Base-by-base conservation (phyloP, 805 yeast genomes). In the Ogataea salicorniae region DNA sequence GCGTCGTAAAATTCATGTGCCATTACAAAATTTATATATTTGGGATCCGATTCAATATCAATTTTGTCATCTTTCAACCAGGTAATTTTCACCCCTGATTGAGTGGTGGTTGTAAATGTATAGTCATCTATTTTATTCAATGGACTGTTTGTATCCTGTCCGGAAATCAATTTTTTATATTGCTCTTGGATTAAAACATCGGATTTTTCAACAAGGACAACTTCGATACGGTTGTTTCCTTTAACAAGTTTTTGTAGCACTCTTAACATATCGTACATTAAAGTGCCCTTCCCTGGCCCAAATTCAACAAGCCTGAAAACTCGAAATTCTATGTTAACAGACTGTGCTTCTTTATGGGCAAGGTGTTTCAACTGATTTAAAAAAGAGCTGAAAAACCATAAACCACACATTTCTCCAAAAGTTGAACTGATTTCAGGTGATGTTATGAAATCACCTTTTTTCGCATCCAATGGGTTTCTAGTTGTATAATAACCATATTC, bases 1-100 rank as follows among this genome's bases (percentile, higher is more conserved):
- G 96, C 95, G 65, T 88, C 96, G 60, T 84, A 88, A 58, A 88
- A 88, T 63, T 88, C 96, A 61, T 88, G 96, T 0, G 95, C 94
- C 46, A 88, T 62, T 5, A 86, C 71, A 60, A 79, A 87, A 49
- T 85, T 84, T 39, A 87, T 60, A 36, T 60, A 56, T 2, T 53
- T 48, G 4, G 46, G 36, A 29, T 56, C 59, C 7, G 47, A 47
- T 2, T 56, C 62, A 4, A 77, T 63, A 48, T 79, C 83, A 41
- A 72, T 70, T 50, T 78, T 82, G 7, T 81, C 82, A 47, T 79
- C 63, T 46, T 59, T 62, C 4, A 76, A 71, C 87, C 87, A 83
- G n/a, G 62, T 64, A 3, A 87, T 67, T 0, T 63, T 57, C 43
- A 77, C 74, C 2, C 79, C 80, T 78, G 81, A 79, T 48, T 62